These are phyloP conservation scores for Picea abies DNA, from an alignment of 83 land plant species.

Conservation along the genomic window DNA sequence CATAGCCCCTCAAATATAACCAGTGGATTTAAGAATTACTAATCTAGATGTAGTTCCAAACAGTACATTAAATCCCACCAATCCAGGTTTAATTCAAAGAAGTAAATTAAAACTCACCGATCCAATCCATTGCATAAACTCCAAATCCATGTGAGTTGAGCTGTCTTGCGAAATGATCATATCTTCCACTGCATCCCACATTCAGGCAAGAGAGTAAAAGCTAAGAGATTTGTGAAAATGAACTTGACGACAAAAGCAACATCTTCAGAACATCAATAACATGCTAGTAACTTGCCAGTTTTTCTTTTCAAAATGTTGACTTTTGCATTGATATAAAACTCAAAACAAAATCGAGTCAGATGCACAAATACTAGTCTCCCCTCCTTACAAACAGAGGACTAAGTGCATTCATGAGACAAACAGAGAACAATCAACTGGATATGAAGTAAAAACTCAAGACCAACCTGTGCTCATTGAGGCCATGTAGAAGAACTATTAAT, in stretches of 20 bases:
- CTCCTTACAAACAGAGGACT: not conserved
- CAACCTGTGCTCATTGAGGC: constrained; percentile 99
- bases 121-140: constrained; percentile 99
- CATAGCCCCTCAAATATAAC: not conserved
- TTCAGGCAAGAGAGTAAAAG: not conserved
- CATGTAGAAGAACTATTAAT: constrained; percentile 83
- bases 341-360: not conserved
- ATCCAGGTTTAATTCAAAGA: not conserved
- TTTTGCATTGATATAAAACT: not conserved
- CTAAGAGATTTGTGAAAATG: not conserved
- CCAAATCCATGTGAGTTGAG: constrained; percentile 77
- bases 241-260: not conserved
- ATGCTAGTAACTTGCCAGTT: not conserved
- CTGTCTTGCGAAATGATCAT: constrained; percentile 84
- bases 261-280: not conserved
- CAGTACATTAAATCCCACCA: not conserved
- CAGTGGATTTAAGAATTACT: not conserved
- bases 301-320: not conserved
- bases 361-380: not conserved
- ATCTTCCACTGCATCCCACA: constrained; percentile 81
- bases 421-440: not conserved
- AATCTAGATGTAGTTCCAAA: not conserved
- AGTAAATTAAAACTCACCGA: constrained; percentile 52
- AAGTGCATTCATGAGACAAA: not conserved
- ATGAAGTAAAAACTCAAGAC: constrained; percentile 7